A percentile compares a stretch with the other conserved stretches of the same genome.
phyloP scores from a whole-genome alignment of 106 monocot species.

The Phalaenopsis aphrodite region DNA sequence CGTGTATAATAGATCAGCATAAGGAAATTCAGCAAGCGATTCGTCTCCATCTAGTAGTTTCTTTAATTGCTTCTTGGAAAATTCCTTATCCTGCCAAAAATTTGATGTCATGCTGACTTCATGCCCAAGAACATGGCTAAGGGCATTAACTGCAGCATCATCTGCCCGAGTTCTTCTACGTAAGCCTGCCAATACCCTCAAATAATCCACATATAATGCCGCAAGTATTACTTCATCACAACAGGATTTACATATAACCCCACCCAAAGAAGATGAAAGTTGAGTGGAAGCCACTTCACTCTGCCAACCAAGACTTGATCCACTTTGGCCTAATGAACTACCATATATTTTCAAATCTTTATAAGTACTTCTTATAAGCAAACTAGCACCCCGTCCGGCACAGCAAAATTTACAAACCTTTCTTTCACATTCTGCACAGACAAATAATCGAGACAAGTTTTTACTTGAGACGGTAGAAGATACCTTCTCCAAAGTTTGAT shows the following conservation, averaged over 20 bases:
- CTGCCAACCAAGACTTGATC: slow-evolving; percentile 56
- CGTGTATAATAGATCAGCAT: slow-evolving; percentile 62
- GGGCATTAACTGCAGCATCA: slow-evolving; percentile 47
- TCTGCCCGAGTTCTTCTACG: slow-evolving; percentile 64
- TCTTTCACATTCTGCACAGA: slow-evolving; percentile 61
- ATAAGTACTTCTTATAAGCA: slow-evolving; percentile 34
- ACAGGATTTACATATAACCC: slow-evolving; percentile 68
- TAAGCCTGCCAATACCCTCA: slow-evolving; percentile 67
- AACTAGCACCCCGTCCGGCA: slow-evolving; percentile 82
- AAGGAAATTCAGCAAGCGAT: slow-evolving; percentile 93
- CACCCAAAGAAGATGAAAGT: slow-evolving; percentile 25
- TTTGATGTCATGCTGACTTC: slow-evolving; percentile 12
- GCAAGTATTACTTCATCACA: slow-evolving; percentile 47
- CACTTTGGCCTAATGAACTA: slow-evolving; percentile 39
- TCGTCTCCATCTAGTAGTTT: slow-evolving; percentile 59
- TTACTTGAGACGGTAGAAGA: slow-evolving; percentile 14
- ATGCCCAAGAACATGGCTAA: slow-evolving; percentile 41
- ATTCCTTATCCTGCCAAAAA: slow-evolving; percentile 26
- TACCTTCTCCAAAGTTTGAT: slow-evolving; percentile 13
- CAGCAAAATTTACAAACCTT: slow-evolving; percentile 78
- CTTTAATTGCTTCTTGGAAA: slow-evolving; percentile 29
- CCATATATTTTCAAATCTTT: slow-evolving; percentile 60
- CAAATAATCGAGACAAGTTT: slow-evolving; percentile 24
- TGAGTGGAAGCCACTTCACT: slow-evolving; percentile 22
- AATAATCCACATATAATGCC: slow-evolving; percentile 78